Conservation (phyloP, 352 stramenopile species). For the Halophytophthora batemanensis region DNA sequence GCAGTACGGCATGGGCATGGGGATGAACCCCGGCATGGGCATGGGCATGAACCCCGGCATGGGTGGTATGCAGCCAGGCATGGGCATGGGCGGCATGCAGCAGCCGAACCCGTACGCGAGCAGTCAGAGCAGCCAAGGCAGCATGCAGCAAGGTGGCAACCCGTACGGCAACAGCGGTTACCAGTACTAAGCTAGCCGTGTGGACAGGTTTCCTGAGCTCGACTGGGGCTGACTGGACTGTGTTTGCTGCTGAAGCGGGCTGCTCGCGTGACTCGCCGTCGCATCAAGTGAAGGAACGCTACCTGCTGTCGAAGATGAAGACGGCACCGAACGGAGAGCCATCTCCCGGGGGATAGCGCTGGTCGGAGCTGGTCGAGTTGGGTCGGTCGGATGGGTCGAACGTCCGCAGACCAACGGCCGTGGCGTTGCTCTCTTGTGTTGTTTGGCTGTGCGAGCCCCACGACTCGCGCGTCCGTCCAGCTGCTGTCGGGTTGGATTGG, state of each 20-base stretch:
- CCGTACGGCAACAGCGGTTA: slow-evolving; percentile 53
- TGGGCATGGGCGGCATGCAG: slow-evolving; percentile 44
- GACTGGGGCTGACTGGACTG: too few relatives aligned
- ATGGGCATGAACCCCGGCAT: slow-evolving; percentile 55
- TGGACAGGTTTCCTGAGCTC: not conserved
- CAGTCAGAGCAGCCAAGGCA: slow-evolving; percentile 37
- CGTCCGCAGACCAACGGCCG: slow-evolving; percentile 4
- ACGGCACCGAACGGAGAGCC: slow-evolving; percentile 8
- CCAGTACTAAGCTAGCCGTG: slow-evolving; percentile 42
- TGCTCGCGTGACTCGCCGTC: too few relatives aligned
- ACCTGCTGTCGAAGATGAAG: slow-evolving; percentile 26
- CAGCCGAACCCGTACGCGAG: slow-evolving; percentile 52
- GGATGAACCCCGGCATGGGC: slow-evolving; percentile 38
- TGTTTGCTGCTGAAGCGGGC: too few relatives aligned
- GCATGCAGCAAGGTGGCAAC: slow-evolving; percentile 22
- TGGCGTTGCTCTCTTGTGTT: slow-evolving; percentile 12
- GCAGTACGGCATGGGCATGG: slow-evolving; percentile 55
- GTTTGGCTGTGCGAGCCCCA: slow-evolving; percentile 10
- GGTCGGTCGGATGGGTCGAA: slow-evolving; percentile 15
- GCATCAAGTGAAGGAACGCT: slow-evolving; percentile 2
- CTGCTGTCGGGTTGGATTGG: slow-evolving; percentile 16
- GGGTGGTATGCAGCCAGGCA: slow-evolving; percentile 38
- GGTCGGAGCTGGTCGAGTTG: slow-evolving; percentile 5
- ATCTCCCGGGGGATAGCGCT: slow-evolving; percentile 15
- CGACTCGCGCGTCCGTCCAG: slow-evolving; percentile 20